Evolutionary conservation across 2,329 filamentous ascomycete genomes (phyloP), one percentile per base, ranked within the genome.

Genomic region (Aspergillus niger): DNA sequence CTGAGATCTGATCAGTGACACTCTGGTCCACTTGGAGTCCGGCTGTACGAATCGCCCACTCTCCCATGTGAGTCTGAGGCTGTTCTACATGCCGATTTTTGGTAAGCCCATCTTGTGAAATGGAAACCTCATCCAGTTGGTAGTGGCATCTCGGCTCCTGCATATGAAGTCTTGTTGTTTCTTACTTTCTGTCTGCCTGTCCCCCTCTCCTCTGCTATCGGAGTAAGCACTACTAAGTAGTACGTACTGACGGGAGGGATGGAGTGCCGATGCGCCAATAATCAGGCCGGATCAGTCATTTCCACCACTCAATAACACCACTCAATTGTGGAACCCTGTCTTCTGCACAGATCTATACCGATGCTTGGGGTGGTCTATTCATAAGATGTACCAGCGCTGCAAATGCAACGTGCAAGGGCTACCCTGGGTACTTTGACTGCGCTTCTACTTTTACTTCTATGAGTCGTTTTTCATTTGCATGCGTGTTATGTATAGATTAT

Each of bases 341-440:
- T 28, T n/a, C 28, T 60, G 47, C 52, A 44, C 36, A 52, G 30
- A 32, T 55, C 55, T 58, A 57, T 61, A 41, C 56, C 41, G 38
- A 28, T 44, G 55, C 26, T 50, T 49, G 32, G 30, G 30, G 55
- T 57, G 57, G 60, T 44, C 47, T 54, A 17, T 39, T 44, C 43
- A 20, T 15, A 11, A 41, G 57, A 57, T 57, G 17, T 38, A 48
- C 26, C 50, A 59, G 22, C 17, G 41, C 32, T 39, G 53, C 44
- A 30, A 52, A 53, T 50, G 39, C 44, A 50, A 47, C 50, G 49
- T 39, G 41, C 56, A 30, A 50, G 41, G 41, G 20, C 41, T 24
- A 24, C 41, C 20, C 5, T 36, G 11, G 47, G 24, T 30, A 30
- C 22, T 28, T 28, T 13, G 15, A 22, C 44, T 49, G 10, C 24